Percentiles rank a stretch among this genome's conserved stretches.
phyloP scores from a whole-genome alignment of 345 rosid genomes.

The Eutrema heterophyllum region DNA sequence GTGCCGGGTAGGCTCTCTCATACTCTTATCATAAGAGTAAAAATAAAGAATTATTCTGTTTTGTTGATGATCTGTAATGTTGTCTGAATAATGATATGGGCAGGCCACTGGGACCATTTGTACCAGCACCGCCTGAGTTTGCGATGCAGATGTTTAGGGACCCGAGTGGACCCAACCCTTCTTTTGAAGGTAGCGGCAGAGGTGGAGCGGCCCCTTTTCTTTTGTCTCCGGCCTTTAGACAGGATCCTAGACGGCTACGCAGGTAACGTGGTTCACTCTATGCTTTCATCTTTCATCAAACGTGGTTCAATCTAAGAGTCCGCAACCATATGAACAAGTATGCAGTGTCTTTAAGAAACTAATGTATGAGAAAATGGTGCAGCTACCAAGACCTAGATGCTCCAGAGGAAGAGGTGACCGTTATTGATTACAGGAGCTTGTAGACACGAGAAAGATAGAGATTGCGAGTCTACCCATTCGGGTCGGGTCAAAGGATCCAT shows the following conservation, averaged over 20 bases:
- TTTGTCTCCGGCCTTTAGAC: constrained; percentile 63
- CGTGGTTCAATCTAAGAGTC: not conserved
- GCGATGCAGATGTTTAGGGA: constrained; percentile 94
- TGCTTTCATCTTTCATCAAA: not conserved
- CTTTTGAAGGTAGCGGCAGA: constrained; percentile 76
- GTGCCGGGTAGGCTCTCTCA: constrained; percentile 76
- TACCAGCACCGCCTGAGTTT: constrained; percentile 95
- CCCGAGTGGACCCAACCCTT: constrained; percentile 62
- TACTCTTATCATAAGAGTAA: not conserved
- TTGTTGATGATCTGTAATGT: not conserved
- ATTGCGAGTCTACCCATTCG: not conserved
- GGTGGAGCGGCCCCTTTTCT: constrained; percentile 76
- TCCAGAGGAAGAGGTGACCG: constrained; percentile 95
- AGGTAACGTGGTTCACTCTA: constrained; percentile 43
- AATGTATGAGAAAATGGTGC: constrained; percentile 31
- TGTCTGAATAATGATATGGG: constrained; percentile 23
- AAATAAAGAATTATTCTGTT: not conserved
- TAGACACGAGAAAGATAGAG: constrained; percentile 30
- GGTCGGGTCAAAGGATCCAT: not conserved
- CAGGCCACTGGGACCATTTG: constrained; percentile 98
- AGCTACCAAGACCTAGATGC: constrained; percentile 98
- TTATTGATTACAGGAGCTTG: constrained; percentile 97
- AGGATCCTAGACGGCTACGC: constrained; percentile 94
- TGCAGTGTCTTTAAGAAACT: not conserved
- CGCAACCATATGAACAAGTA: not conserved